Evolutionary conservation across 331 rosid species (phyloP).

Genomic region (Malus hybrid): DNA sequence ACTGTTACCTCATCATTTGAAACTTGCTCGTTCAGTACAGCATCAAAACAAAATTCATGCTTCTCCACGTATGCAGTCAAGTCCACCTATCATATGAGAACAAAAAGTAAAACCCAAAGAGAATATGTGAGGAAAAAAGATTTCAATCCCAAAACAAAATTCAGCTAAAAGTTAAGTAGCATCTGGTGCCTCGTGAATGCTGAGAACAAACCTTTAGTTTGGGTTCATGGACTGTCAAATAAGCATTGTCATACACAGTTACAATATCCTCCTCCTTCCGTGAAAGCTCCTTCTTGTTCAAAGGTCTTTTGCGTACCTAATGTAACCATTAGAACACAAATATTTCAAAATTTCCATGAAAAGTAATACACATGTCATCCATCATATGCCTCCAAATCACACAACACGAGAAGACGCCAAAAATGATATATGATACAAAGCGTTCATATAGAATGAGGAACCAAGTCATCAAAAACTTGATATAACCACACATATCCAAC

Average conservation of each 20-base stretch:
- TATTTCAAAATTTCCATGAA: background rate
- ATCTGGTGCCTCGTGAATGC: conserved; percentile 11
- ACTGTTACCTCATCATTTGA: conserved; percentile 75
- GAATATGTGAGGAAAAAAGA: background rate
- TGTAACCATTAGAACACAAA: conserved; percentile 12
- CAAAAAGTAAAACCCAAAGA: background rate
- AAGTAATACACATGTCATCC: background rate
- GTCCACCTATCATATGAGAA: conserved; percentile 59
- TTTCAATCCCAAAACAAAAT: conserved; percentile 2
- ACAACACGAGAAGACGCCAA: background rate
- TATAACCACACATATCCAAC: background rate
- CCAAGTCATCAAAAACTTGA: background rate
- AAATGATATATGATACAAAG: background rate
- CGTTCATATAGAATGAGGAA: background rate
- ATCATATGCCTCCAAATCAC: background rate
- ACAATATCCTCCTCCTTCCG: conserved; percentile 96
- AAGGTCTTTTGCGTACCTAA: conserved; percentile 92
- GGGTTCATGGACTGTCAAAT: conserved; percentile 81
- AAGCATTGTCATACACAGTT: conserved; percentile 53
- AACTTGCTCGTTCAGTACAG: conserved; percentile 77
- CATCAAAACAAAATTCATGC: conserved; percentile 95
- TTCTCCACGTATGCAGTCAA: conserved; percentile 98
- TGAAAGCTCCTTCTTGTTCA: conserved; percentile 83
- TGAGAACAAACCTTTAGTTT: conserved; percentile 63
- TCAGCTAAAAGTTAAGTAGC: conserved; percentile 5